Percentiles rank a stretch among this genome's conserved stretches.
Conservation (phyloP, 2,329 filamentous ascomycete species). For the Penicillium sp. region DNA sequence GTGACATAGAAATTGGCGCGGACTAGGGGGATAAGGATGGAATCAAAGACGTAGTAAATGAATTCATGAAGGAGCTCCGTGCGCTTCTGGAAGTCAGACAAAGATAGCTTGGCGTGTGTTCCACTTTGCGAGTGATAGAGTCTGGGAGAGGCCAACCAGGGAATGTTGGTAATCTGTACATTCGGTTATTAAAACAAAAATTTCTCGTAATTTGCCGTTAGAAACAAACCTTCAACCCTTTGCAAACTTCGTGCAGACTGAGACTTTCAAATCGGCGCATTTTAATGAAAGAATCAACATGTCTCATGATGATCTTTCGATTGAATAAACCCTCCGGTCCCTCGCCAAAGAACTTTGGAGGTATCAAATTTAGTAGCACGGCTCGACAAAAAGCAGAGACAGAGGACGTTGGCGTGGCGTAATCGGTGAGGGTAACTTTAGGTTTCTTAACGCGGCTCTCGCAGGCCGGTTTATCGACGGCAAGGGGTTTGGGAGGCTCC, state of each 20-base stretch:
- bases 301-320: slow-evolving; percentile 59
- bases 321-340: slow-evolving; percentile 60
- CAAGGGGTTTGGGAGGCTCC: not conserved
- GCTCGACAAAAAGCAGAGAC: slow-evolving; percentile 88
- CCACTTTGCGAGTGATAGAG: slow-evolving; percentile 25
- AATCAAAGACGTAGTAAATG: slow-evolving; percentile 91
- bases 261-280: slow-evolving; percentile 79
- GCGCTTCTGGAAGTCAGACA: slow-evolving; percentile 73
- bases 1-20: slow-evolving; percentile 91
- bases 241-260: slow-evolving; percentile 73
- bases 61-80: slow-evolving; percentile 79
- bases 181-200: not conserved
- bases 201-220: not conserved
- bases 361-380: slow-evolving; percentile 70
- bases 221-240: slow-evolving; percentile 68
- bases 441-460: slow-evolving; percentile 8
- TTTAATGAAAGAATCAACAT: slow-evolving; percentile 74
- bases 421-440: slow-evolving; percentile 56
- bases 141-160: slow-evolving; percentile 68
- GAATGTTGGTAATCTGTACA: slow-evolving; percentile 62
- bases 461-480: not conserved
- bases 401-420: slow-evolving; percentile 65
- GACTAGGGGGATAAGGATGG: slow-evolving; percentile 81
- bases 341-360: slow-evolving; percentile 70
- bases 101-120: slow-evolving; percentile 57